Evolutionary conservation across 371 early-diverging fungal species (phyloP), one percentile per base, ranked within the genome.

Genomic region (Dinochytrium kinnereticum): DNA sequence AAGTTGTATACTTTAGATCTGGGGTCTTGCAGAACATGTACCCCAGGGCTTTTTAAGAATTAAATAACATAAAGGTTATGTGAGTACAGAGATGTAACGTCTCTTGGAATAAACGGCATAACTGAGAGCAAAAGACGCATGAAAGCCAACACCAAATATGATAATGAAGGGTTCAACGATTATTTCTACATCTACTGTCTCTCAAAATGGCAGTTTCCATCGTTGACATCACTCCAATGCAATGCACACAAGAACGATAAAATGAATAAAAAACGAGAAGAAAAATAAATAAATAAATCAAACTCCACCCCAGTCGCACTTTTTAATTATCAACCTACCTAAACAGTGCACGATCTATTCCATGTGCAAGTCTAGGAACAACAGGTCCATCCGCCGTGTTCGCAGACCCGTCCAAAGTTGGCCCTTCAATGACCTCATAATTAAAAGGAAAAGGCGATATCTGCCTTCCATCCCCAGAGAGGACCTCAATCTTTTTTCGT

Each of bases 1-100:
- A 93, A 96, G 75, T 94, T 94, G 81, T 83, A 95, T 0, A 88
- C 83, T n/a, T 85, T 80, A 1, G 94, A 89, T 36, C 90, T 82
- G 37, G 94, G 92, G 76, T 96, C 95, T 81, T 91, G 88, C 10
- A 97, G 77, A 68, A 87, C 89, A 64, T 95, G 95, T 0, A 94
- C 92, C 1, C 96, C 96, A 1, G 94, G 93, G 55, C 94, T 93
- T 13, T 31, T 24, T 5, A 34, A 33, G 7, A 17, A 10, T 13
- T 44, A 13, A 44, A 21, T 21, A 44, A 44, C 13, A 44, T 10
- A 44, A n/a, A n/a, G n/a, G n/a, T n/a, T n/a, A n/a, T n/a, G n/a
- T n/a, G n/a, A n/a, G n/a, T n/a, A n/a, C n/a, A n/a, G n/a, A n/a
- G n/a, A n/a, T n/a, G n/a, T n/a, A n/a, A n/a, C n/a, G n/a, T n/a